Evolutionary conservation across 2,329 filamentous ascomycete species (phyloP).

Genomic region (Diaporthe batatas): DNA sequence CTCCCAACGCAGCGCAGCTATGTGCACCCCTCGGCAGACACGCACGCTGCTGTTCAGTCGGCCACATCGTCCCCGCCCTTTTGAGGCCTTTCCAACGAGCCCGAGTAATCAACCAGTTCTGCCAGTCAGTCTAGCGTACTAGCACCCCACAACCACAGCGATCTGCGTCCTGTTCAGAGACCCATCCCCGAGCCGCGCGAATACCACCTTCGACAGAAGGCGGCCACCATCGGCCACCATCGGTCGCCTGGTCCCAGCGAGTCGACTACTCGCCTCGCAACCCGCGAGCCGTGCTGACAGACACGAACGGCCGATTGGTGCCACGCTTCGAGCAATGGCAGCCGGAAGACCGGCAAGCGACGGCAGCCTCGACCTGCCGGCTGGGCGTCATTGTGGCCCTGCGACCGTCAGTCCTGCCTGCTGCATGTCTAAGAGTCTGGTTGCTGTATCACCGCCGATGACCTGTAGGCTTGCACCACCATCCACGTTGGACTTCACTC

Average conservation of each 20-base stretch:
- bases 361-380: neutral
- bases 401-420: neutral
- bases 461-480: neutral
- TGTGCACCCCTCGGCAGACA: neutral
- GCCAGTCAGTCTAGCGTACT: neutral
- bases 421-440: neutral
- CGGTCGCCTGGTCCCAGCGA: neutral
- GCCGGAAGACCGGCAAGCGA: neutral
- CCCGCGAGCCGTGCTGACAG: neutral
- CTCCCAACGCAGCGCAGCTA: neutral
- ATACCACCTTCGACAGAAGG: neutral
- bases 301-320: conserved; percentile 15
- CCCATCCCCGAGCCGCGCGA: neutral
- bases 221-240: conserved; percentile 25
- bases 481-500: neutral
- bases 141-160: neutral
- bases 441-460: neutral
- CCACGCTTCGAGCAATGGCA: conserved; percentile 9
- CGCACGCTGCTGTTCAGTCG: neutral
- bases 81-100: neutral
- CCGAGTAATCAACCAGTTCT: neutral
- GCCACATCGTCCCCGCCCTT: neutral
- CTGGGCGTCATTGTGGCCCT: conserved; percentile 6
- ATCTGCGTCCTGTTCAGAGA: conserved; percentile 9
- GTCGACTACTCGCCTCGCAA: conserved; percentile 8